Evolutionary conservation across 345 rosid genomes (phyloP), one percentile per base, ranked within the genome.

Genomic region (Diplotaxis tenuifolia): DNA sequence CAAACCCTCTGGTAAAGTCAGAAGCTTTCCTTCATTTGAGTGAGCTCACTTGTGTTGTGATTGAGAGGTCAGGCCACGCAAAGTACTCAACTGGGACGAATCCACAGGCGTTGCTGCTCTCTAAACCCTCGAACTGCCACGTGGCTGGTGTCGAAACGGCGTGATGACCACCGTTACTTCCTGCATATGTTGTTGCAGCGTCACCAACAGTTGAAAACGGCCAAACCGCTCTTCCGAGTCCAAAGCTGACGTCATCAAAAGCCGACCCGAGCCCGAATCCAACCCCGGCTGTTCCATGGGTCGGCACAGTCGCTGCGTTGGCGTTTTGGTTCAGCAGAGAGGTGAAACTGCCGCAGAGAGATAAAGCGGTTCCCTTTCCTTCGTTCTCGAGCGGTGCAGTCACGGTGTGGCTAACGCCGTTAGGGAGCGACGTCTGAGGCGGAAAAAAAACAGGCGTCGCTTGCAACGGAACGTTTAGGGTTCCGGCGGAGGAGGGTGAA

Each of bases 41-140:
- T 28, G 88, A 83, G 83, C 85, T 93, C 52, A 86, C 95, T 9
- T 90, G 87, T 4, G 97, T 88, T 21, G 97, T 89, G 71, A 94
- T 91, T 15, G 98, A 93, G 12, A 89, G 87, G 56, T 91, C 97
- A 12, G 95, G 95, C 98, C 96, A 94, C 31, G 92, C 72, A 61
- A 89, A 89, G 83, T 89, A 89, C 74, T 88, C 92, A 21, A 86
- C 88, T 40, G 78, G 50, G 38, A 75, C 88, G 72, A 89, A 89
- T 6, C 89, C 91, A 56, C 75, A 71, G 15, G 31, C 23, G 61
- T 47, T 63, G 21, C 25, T 56, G 19, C 65, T 78, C 74, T 85
- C 93, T 14, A 85, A 86, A 76, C 73, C 93, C 74, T 91, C 96
- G 49, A 86, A 85, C 81, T 88, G 98, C 98, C 98, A 91, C 62